phyloP scores from a whole-genome alignment of 108 stramenopile species.

The Nannochloropsis gaditana region DNA sequence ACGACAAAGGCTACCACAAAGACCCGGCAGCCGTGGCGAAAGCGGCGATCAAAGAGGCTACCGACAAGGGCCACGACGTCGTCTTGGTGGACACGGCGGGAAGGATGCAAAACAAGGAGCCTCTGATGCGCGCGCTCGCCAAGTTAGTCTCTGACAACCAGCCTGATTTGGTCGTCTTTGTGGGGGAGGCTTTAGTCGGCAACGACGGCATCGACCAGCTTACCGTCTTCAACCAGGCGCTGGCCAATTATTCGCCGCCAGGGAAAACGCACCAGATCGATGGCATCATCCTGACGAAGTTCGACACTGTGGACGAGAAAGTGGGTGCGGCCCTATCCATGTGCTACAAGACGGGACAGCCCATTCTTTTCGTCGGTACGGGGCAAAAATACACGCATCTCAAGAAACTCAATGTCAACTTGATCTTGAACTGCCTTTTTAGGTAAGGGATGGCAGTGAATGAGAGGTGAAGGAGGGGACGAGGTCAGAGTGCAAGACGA shows the following conservation, averaged over 20 bases:
- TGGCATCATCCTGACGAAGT: slow-evolving; percentile 92
- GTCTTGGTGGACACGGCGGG: slow-evolving; percentile 95
- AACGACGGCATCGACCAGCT: slow-evolving; percentile 91
- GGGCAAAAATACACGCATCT: slow-evolving; percentile 97
- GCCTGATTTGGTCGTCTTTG: slow-evolving; percentile 85
- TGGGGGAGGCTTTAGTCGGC: slow-evolving; percentile 93
- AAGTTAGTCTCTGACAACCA: slow-evolving; percentile 77
- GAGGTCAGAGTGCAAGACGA: neutral
- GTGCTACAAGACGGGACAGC: slow-evolving; percentile 87
- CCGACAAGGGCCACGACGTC: slow-evolving; percentile 70
- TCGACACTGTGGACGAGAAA: slow-evolving; percentile 97
- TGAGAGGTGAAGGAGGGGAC: neutral
- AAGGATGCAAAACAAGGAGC: slow-evolving; percentile 94
- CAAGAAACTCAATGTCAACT: slow-evolving; percentile 69
- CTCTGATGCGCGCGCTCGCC: slow-evolving; percentile 86
- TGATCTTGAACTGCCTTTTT: slow-evolving; percentile 79
- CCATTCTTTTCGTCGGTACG: slow-evolving; percentile 89
- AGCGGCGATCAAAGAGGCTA: slow-evolving; percentile 77
- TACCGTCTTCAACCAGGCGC: slow-evolving; percentile 52
- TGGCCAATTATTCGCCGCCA: slow-evolving; percentile 55
- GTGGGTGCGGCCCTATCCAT: slow-evolving; percentile 91
- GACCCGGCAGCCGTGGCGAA: slow-evolving; percentile 83
- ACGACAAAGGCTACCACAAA: slow-evolving; percentile 84
- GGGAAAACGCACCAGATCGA: slow-evolving; percentile 71
- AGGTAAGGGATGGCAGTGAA: slow-evolving; percentile 24